phyloP scores from a whole-genome alignment of 2,329 filamentous ascomycete genomes.

The Dryadomyces quercivorus region DNA sequence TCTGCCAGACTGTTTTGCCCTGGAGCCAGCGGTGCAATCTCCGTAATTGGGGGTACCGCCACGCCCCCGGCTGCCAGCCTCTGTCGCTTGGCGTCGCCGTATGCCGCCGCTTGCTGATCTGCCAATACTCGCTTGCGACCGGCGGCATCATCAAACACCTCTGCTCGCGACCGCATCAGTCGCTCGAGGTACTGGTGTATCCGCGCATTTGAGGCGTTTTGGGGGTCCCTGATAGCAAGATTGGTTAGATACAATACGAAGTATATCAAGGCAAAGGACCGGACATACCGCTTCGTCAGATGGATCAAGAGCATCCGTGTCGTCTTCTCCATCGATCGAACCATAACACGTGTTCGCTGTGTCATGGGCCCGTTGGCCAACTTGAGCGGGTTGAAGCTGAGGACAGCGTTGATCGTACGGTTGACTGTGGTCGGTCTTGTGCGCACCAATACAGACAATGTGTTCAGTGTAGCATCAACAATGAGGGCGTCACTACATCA shows the following conservation, averaged over 20 bases:
- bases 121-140: slow-evolving; percentile 66
- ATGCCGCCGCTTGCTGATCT: slow-evolving; percentile 57
- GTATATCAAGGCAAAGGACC: neutral
- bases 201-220: slow-evolving; percentile 59
- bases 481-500: slow-evolving; percentile 64
- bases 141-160: slow-evolving; percentile 66
- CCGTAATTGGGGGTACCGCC: slow-evolving; percentile 22
- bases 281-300: slow-evolving; percentile 57
- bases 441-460: slow-evolving; percentile 70
- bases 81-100: slow-evolving; percentile 73
- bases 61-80: slow-evolving; percentile 36
- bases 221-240: slow-evolving; percentile 51
- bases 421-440: slow-evolving; percentile 68
- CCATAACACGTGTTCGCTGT: slow-evolving; percentile 64
- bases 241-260: neutral
- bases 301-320: slow-evolving; percentile 74
- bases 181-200: slow-evolving; percentile 84
- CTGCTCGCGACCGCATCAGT: slow-evolving; percentile 63
- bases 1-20: slow-evolving; percentile 65
- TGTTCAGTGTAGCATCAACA: slow-evolving; percentile 85
- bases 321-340: slow-evolving; percentile 93
- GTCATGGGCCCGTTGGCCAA: slow-evolving; percentile 64
- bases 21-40: slow-evolving; percentile 59
- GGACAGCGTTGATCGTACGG: slow-evolving; percentile 72
- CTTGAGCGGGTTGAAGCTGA: slow-evolving; percentile 87